Evolutionary conservation across 495 filamentous ascomycete genomes (phyloP), one percentile per base, ranked within the genome.

Genomic region (Aspergillus taichungensis): DNA sequence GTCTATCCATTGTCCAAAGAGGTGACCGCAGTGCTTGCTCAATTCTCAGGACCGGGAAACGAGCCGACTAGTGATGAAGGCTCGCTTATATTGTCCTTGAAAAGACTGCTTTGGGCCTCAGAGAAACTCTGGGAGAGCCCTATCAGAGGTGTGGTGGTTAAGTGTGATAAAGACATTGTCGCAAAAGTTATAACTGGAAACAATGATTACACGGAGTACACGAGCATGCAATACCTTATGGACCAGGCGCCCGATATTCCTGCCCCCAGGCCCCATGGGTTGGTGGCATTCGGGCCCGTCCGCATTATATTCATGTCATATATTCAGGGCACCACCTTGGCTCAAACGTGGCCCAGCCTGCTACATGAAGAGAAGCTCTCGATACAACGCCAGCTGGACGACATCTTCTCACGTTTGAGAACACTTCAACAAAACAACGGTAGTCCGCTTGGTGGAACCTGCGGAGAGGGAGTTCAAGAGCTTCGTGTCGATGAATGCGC

Each of bases 391-490:
- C 57, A 66, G 51, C 54, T 68, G 36, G 56, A 63, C 28, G 24
- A 37, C 24, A 59, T 63, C 30, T 61, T 67, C 39, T 40, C 30
- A 18, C 50, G 52, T 18, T 40, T 69, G 11, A 62, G 66, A 40
- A 41, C 33, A 32, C 24, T 66, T 34, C 55, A 39, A 18, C 39
- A 52, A 34, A 44, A 59, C 7, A 40, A 55, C 13, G 45, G 53
- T 27, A 34, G 3, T 3, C 8, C 34, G 8, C 47, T 66, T 34
- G 60, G 66, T 6, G 62, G 60, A 28, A 52, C 64, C 4, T 29
- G 43, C 18, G 62, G 62, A 14, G 60, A 69, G 47, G 59, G 64
- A 28, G 62, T 51, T 11, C 63, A 64, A 42, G 62, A 64, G 24
- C 33, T 47, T 37, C 53, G 44, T 3, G 38, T 57, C 27, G 37